A percentile compares a stretch with the other conserved stretches of the same genome.
Conservation (phyloP, 106 monocot species). For the Dendrobium officinale region DNA sequence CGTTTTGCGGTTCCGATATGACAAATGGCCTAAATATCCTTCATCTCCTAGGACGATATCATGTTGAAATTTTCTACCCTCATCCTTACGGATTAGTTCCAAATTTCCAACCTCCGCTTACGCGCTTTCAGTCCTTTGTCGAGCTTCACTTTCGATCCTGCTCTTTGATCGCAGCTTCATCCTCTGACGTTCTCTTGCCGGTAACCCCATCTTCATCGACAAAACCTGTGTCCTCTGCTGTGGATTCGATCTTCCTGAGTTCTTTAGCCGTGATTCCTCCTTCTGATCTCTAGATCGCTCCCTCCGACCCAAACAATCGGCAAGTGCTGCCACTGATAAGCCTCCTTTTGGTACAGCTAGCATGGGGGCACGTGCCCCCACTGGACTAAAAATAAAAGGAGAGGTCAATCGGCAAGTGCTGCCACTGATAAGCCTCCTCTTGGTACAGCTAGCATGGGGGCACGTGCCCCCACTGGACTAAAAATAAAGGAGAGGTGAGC, state of each 20-base stretch:
- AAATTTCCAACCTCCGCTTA: not conserved
- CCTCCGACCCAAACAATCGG: constrained; percentile 6
- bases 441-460: too few relatives aligned
- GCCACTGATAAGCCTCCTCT: constrained; percentile 8
- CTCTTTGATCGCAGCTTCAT: constrained; percentile 83
- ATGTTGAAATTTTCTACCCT: too few relatives aligned
- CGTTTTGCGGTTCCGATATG: too few relatives aligned
- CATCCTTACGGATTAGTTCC: too few relatives aligned
- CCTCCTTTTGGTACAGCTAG: not conserved
- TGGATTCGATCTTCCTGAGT: constrained; percentile 64
- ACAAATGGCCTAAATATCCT: too few relatives aligned
- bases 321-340: constrained; percentile 7
- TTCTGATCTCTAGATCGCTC: constrained; percentile 13
- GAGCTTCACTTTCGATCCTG: constrained; percentile 64
- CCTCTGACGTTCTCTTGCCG: constrained; percentile 65
- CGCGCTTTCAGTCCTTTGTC: constrained; percentile 42
- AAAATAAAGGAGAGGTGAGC: too few relatives aligned
- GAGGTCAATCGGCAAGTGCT: not conserved
- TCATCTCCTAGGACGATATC: too few relatives aligned
- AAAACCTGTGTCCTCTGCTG: constrained; percentile 47
- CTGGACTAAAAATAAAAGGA: too few relatives aligned
- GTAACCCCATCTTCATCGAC: constrained; percentile 83
- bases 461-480: too few relatives aligned
- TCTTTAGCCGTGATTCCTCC: constrained; percentile 46
- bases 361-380: too few relatives aligned